Conservation (phyloP, 148 eudicot genomes). For the Amaranthus cruentus region DNA sequence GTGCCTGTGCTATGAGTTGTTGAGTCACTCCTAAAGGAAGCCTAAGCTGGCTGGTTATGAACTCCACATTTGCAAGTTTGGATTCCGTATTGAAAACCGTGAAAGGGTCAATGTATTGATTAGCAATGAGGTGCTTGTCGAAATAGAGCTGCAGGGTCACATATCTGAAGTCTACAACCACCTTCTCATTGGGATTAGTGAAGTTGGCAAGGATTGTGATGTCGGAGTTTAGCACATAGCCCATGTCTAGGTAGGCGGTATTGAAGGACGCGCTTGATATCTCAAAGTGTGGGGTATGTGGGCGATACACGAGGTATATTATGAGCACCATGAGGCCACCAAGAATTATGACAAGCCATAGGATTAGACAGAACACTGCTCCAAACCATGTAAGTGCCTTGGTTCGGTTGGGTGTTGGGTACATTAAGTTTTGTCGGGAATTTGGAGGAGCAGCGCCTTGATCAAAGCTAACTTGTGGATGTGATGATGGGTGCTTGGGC, state of each 20-base stretch:
- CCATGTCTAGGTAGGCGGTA: slow-evolving; percentile 74
- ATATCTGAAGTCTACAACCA: slow-evolving; percentile 55
- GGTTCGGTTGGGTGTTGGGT: slow-evolving; percentile 42
- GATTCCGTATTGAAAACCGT: slow-evolving; percentile 31
- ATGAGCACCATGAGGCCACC: slow-evolving; percentile 70
- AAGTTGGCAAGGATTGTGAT: slow-evolving; percentile 64
- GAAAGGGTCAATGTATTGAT: slow-evolving; percentile 56
- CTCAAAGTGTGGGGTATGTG: slow-evolving; percentile 63
- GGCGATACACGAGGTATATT: slow-evolving; percentile 62
- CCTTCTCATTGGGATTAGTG: slow-evolving; percentile 71
- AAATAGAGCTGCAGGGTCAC: slow-evolving; percentile 45
- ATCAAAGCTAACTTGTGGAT: slow-evolving; percentile 10
- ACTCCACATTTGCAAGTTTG: slow-evolving; percentile 41
- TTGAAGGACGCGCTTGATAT: slow-evolving; percentile 54
- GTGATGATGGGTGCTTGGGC: slow-evolving; percentile 15
- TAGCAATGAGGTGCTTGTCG: slow-evolving; percentile 41
- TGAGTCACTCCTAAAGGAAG: slow-evolving; percentile 39
- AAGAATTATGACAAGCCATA: slow-evolving; percentile 64
- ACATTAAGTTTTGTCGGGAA: slow-evolving; percentile 23
- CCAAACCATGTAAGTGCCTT: slow-evolving; percentile 52
- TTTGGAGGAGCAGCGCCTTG: slow-evolving; percentile 6
- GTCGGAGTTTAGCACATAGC: slow-evolving; percentile 65
- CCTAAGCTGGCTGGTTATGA: slow-evolving; percentile 66
- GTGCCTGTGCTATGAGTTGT: slow-evolving; percentile 38
- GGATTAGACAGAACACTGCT: slow-evolving; percentile 55